Conservation (phyloP, 2,329 filamentous ascomycete genomes). For the Didymella sp. region DNA sequence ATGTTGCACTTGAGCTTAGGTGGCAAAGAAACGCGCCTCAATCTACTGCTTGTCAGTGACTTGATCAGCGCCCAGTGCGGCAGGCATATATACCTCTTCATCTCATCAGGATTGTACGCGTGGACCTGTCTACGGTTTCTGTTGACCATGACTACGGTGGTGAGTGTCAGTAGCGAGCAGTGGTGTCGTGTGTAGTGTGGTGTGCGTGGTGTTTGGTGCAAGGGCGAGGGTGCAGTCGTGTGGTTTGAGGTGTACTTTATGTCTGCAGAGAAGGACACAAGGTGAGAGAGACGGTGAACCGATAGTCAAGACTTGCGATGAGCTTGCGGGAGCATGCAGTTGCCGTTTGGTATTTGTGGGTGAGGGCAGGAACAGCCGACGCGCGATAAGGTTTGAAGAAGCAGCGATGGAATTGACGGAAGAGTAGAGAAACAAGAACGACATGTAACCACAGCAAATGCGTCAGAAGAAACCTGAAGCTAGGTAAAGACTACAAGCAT, state of each 20-base stretch:
- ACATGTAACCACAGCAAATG: too few relatives aligned
- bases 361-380: slow-evolving; percentile 4
- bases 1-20: slow-evolving; percentile 54
- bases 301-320: neutral
- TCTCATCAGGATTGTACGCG: slow-evolving; percentile 23
- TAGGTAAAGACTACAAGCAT: neutral
- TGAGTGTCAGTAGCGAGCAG: neutral
- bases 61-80: neutral
- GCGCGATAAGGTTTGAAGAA: neutral
- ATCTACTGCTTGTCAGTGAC: slow-evolving; percentile 17
- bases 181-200: neutral
- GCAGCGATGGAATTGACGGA: neutral
- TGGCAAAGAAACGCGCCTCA: slow-evolving; percentile 31
- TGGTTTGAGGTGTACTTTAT: neutral
- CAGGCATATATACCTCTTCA: slow-evolving; percentile 21
- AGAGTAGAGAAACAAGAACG: too few relatives aligned
- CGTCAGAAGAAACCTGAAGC: neutral
- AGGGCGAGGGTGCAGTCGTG: neutral
- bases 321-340: slow-evolving; percentile 1
- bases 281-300: slow-evolving; percentile 1
- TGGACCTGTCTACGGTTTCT: slow-evolving; percentile 9
- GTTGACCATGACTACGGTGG: neutral
- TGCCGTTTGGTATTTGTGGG: neutral
- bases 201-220: neutral
- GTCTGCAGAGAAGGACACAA: neutral